A percentile compares a stretch with the other conserved stretches of the same genome.
Conservation (phyloP, 176 grass and related monocot species). For the Rhynchospora breviuscula region DNA sequence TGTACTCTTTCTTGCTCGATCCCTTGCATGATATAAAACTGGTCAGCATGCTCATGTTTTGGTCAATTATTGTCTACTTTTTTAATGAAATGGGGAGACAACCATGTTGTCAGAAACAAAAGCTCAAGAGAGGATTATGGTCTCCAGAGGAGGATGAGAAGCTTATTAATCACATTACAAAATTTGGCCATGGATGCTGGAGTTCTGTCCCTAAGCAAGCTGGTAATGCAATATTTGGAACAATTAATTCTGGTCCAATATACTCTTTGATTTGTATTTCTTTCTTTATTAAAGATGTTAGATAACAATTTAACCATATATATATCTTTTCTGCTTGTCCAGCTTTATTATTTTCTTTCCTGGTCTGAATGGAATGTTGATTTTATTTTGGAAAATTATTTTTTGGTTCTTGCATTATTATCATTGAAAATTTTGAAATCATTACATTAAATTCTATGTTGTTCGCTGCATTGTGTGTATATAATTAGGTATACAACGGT, state of each 20-base stretch:
- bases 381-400: no score
- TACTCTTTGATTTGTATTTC: not conserved
- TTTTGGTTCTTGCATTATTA: no score
- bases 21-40: not conserved
- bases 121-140: conserved; percentile 29
- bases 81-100: conserved; percentile 11
- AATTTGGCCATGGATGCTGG: conserved; percentile 32
- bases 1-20: not conserved
- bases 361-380: no score
- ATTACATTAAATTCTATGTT: not conserved
- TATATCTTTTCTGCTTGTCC: no score
- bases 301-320: no score
- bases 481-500: conserved; percentile 24
- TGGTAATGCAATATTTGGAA: conserved; percentile 1
- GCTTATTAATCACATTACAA: conserved; percentile 24
- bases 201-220: conserved; percentile 25
- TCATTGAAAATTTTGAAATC: not conserved
- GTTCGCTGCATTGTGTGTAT: not conserved
- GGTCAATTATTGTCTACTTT: not conserved
- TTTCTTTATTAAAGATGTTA: not conserved
- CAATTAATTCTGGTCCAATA: not conserved
- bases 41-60: not conserved
- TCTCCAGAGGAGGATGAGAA: conserved; percentile 33
- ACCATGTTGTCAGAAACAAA: conserved; percentile 17
- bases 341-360: not conserved